phyloP scores from a whole-genome alignment of 1,284 basidiomycete species.

The Porodaedalea pini region DNA sequence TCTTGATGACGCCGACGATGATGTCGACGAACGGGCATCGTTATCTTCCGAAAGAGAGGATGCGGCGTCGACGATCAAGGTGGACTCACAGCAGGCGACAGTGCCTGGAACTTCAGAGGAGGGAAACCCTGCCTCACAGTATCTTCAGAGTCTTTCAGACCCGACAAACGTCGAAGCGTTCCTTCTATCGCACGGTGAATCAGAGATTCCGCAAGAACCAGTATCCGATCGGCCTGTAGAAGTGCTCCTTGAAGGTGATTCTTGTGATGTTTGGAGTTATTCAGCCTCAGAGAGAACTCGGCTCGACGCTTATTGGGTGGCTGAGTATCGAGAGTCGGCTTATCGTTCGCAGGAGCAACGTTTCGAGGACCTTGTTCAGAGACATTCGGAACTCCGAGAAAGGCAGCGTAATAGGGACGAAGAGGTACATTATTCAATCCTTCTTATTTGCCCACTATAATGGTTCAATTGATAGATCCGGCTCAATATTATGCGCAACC shows the following conservation, averaged over 20 bases:
- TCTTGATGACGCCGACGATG: neutral
- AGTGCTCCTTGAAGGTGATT: slow-evolving; percentile 32
- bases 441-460: neutral
- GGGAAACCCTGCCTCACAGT: neutral
- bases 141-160: slow-evolving; percentile 26
- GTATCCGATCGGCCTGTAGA: slow-evolving; percentile 34
- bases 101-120: neutral
- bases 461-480: slow-evolving; percentile 29
- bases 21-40: neutral
- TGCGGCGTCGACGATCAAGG: neutral
- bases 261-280: slow-evolving; percentile 41
- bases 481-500: slow-evolving; percentile 45
- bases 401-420: slow-evolving; percentile 27
- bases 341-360: slow-evolving; percentile 36
- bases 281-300: slow-evolving; percentile 38
- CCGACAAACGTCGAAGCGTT: slow-evolving; percentile 31
- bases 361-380: slow-evolving; percentile 34
- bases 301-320: slow-evolving; percentile 37
- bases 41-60: neutral
- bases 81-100: neutral
- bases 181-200: slow-evolving; percentile 32
- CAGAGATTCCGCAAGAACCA: slow-evolving; percentile 34
- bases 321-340: slow-evolving; percentile 27
- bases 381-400: slow-evolving; percentile 30
- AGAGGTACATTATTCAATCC: slow-evolving; percentile 31